Conservation (phyloP, 768 basidiomycete species). For the Rubroboletus pulcherrimus region DNA sequence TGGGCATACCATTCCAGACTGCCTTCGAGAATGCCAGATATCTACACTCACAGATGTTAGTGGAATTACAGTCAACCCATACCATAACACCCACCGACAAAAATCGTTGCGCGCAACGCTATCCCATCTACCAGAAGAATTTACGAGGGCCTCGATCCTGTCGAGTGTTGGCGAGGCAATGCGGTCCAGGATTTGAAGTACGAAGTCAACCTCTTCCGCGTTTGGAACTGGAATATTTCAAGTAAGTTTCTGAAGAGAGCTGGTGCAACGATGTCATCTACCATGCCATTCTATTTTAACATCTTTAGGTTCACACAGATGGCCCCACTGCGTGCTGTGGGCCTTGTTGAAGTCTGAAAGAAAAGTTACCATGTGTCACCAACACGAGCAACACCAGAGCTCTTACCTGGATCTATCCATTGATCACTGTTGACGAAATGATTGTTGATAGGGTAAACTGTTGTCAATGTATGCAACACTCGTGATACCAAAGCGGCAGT, state of each 20-base stretch:
- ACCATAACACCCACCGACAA: conserved; percentile 57
- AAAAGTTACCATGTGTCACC: conserved; percentile 3
- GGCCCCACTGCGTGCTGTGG: conserved; percentile 76
- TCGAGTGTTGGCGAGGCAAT: conserved; percentile 65
- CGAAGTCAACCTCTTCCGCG: conserved; percentile 69
- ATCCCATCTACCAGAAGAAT: conserved; percentile 55
- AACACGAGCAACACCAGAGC: neutral
- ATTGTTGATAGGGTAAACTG: conserved; percentile 72
- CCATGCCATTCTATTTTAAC: conserved; percentile 89
- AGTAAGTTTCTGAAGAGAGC: conserved; percentile 11
- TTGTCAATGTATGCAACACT: conserved; percentile 68
- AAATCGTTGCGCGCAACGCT: conserved; percentile 71
- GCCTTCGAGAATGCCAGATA: conserved; percentile 69
- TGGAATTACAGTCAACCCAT: neutral
- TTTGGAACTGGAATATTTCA: conserved; percentile 37
- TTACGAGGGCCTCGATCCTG: conserved; percentile 62
- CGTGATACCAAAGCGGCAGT: conserved; percentile 76
- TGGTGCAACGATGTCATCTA: conserved; percentile 23
- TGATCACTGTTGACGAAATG: conserved; percentile 80
- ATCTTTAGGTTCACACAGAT: conserved; percentile 70
- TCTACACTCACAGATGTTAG: conserved; percentile 31
- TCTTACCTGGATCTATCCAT: conserved; percentile 72
- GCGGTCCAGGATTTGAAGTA: conserved; percentile 69
- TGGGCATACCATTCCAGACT: conserved; percentile 75
- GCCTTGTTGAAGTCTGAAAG: conserved; percentile 55